A percentile compares a stretch with the other conserved stretches of the same genome.
Conservation (phyloP, 139 green algal species). For the Zygnema cylindricum region DNA sequence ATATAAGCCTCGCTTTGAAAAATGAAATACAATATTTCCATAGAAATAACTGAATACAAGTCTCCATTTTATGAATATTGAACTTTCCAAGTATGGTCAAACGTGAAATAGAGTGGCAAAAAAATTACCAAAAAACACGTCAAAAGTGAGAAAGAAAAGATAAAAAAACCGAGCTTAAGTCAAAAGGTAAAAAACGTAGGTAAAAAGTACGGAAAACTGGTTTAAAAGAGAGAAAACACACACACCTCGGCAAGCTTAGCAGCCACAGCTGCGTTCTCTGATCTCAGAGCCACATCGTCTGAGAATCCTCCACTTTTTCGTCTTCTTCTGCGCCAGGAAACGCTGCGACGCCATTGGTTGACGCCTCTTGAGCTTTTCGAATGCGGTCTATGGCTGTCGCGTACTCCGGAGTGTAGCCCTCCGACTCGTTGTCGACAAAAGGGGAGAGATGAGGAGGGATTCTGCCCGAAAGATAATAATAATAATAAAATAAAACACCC, state of each 20-base stretch:
- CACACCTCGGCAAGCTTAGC: constrained; percentile 52
- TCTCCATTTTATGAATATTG: too few relatives aligned
- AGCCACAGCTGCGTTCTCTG: constrained; percentile 38
- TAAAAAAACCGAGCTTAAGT: too few relatives aligned
- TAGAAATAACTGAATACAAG: too few relatives aligned
- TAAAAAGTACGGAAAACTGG: too few relatives aligned
- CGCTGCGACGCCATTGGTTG: not conserved
- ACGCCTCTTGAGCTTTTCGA: constrained; percentile 44
- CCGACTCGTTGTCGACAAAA: constrained; percentile 90
- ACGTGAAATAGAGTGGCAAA: too few relatives aligned
- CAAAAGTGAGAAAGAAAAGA: not conserved
- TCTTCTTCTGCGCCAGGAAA: not conserved
- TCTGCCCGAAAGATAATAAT: not conserved
- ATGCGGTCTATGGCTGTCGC: constrained; percentile 77
- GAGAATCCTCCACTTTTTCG: not conserved
- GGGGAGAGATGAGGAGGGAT: constrained; percentile 95
- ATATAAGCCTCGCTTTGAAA: too few relatives aligned
- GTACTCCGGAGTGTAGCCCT: constrained; percentile 96
- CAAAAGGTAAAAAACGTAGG: too few relatives aligned
- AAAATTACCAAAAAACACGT: too few relatives aligned
- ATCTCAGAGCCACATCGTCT: not conserved
- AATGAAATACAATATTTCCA: too few relatives aligned
- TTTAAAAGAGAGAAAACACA: too few relatives aligned
- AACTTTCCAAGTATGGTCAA: too few relatives aligned
- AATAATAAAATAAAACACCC: not conserved